These are phyloP conservation scores for Darksidea phi DNA, from an alignment of 495 filamentous ascomycete genomes.

Conservation along the genomic window DNA sequence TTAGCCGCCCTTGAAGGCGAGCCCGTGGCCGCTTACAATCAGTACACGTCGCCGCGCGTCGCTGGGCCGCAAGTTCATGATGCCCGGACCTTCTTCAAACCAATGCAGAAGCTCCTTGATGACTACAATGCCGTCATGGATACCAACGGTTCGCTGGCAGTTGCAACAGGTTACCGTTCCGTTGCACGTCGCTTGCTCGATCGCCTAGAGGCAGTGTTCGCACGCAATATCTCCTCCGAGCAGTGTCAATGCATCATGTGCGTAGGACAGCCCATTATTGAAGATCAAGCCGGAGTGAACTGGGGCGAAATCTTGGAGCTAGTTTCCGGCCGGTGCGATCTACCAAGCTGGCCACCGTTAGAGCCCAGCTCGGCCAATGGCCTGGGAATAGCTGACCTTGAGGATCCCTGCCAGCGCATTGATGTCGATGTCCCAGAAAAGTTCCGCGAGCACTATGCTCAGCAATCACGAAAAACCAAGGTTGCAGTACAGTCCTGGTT, in stretches of 20 bases:
- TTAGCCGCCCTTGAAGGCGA: constrained; percentile 49
- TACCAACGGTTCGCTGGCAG: constrained; percentile 84
- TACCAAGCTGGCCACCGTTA: constrained; percentile 87
- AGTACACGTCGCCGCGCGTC: constrained; percentile 47
- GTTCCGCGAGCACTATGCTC: constrained; percentile 81
- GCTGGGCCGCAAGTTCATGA: constrained; percentile 39
- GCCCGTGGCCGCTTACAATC: constrained; percentile 43
- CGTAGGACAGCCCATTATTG: constrained; percentile 42
- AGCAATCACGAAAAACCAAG: constrained; percentile 83
- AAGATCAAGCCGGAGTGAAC: constrained; percentile 65
- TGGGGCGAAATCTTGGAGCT: constrained; percentile 97
- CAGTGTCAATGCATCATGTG: constrained; percentile 80
- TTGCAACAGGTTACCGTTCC: constrained; percentile 92
- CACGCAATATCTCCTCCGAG: constrained; percentile 80
- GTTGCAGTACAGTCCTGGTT: constrained; percentile 84
- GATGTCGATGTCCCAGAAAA: constrained; percentile 91
- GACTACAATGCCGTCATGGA: constrained; percentile 78
- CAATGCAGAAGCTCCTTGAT: constrained; percentile 76
- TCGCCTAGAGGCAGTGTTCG: constrained; percentile 88
- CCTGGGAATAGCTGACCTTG: constrained; percentile 52
- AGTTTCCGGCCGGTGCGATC: constrained; percentile 79
- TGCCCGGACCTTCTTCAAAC: constrained; percentile 70
- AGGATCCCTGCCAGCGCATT: constrained; percentile 73
- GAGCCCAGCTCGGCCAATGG: constrained; percentile 45
- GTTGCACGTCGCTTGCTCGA: constrained; percentile 92